These are phyloP conservation scores for Ophiostoma montium DNA, from an alignment of 2,329 filamentous ascomycete genomes.

Conservation along the genomic window DNA sequence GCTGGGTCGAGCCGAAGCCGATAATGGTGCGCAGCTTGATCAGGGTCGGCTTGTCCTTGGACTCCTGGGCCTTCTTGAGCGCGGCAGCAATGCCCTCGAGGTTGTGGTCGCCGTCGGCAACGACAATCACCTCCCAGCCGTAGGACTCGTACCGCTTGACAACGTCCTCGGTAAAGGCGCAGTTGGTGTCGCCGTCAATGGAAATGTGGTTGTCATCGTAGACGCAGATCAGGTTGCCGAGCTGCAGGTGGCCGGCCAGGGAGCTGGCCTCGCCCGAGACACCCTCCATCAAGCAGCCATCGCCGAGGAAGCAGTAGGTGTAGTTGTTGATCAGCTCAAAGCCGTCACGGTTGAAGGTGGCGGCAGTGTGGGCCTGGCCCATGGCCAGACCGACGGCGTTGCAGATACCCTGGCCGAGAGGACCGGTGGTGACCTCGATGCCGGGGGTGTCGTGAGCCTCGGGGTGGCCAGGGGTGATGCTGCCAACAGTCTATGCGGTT, in stretches of 20 bases:
- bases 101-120: constrained; percentile 80
- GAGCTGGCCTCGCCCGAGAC: constrained; percentile 86
- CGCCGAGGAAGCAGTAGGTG: constrained; percentile 93
- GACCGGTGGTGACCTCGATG: constrained; percentile 94
- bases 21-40: constrained; percentile 98
- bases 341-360: constrained; percentile 90
- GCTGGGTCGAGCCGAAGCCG: constrained; percentile 82
- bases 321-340: constrained; percentile 90
- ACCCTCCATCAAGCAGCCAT: constrained; percentile 98
- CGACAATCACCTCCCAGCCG: constrained; percentile 82
- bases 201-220: constrained; percentile 99
- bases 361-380: constrained; percentile 82
- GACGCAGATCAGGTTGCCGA: constrained; percentile 92
- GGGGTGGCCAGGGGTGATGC: constrained; percentile 88
- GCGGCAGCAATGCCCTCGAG: constrained; percentile 78
- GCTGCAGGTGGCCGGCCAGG: constrained; percentile 86
- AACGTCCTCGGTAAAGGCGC: constrained; percentile 94
- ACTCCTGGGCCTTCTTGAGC: constrained; percentile 68
- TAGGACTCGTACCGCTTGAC: constrained; percentile 89
- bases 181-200: constrained; percentile 88
- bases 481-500: constrained; percentile 33
- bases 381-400: constrained; percentile 98
- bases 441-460: constrained; percentile 94
- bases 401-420: constrained; percentile 91
- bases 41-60: constrained; percentile 91